Percentiles rank a stretch among this genome's conserved stretches.
Conservation (phyloP, 2,329 filamentous ascomycete species). For the Diaporthe longicolla region DNA sequence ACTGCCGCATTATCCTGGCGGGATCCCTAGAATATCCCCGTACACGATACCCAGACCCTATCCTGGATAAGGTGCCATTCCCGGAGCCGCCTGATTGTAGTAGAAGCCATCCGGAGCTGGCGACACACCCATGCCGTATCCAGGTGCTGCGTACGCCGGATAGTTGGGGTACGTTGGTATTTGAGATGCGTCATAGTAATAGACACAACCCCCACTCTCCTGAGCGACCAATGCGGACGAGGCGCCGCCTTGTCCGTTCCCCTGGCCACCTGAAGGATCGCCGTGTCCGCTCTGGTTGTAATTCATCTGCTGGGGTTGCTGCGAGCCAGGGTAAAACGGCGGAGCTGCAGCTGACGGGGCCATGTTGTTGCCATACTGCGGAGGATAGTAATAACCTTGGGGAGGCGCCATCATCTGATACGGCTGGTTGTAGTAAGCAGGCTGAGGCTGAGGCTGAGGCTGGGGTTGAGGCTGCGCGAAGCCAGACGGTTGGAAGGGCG, state of each 20-base stretch:
- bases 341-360: constrained; percentile 59
- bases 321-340: constrained; percentile 69
- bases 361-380: constrained; percentile 61
- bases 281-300: constrained; percentile 60
- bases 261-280: constrained; percentile 53
- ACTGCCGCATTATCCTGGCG: neutral
- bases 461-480: constrained; percentile 78
- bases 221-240: constrained; percentile 78
- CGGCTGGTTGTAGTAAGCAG: constrained; percentile 69
- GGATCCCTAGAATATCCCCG: neutral
- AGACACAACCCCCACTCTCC: constrained; percentile 95
- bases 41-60: constrained; percentile 56
- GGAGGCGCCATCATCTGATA: constrained; percentile 72
- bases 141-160: constrained; percentile 61
- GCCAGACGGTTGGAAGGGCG: constrained; percentile 85
- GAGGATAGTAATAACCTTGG: constrained; percentile 79
- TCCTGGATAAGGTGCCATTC: constrained; percentile 74
- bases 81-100: constrained; percentile 69
- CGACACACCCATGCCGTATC: constrained; percentile 72
- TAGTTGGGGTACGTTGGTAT: constrained; percentile 69
- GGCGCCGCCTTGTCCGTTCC: constrained; percentile 64
- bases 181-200: constrained; percentile 90
- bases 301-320: constrained; percentile 59
- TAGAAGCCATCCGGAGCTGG: constrained; percentile 79
- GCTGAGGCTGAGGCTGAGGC: constrained; percentile 73